Conservation (phyloP, 176 grass and related monocot genomes). For the Chloris gayana region DNA sequence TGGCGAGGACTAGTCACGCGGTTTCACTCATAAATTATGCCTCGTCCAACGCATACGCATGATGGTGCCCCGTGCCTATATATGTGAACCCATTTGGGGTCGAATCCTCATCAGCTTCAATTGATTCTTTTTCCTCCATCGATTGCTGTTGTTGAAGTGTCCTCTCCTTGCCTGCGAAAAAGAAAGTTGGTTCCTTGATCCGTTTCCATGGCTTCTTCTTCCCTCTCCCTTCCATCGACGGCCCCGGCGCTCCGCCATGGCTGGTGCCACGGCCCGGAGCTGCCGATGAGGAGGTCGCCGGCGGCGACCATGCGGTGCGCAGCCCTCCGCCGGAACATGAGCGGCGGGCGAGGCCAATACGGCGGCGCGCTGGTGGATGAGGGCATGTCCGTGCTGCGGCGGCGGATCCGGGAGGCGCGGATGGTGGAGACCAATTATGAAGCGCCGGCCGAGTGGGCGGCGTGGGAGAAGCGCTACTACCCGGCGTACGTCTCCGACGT, state of each 20-base stretch:
- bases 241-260: background rate
- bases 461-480: constrained; percentile 81
- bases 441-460: constrained; percentile 52
- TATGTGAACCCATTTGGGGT: constrained; percentile 11
- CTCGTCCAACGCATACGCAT: background rate
- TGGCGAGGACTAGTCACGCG: background rate
- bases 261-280: background rate
- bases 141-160: background rate
- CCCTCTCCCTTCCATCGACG: background rate
- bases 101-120: background rate
- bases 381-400: constrained; percentile 71
- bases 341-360: constrained; percentile 36
- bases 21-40: background rate
- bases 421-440: constrained; percentile 65
- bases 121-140: background rate
- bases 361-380: constrained; percentile 57
- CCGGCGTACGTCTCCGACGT: constrained; percentile 61
- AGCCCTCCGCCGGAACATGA: constrained; percentile 17
- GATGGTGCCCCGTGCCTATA: background rate
- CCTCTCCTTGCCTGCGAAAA: background rate
- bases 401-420: constrained; percentile 61
- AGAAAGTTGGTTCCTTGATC: background rate
- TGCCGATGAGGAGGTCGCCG: constrained; percentile 1
- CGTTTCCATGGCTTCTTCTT: constrained; percentile 17
- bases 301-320: background rate